Conservation (phyloP, 768 basidiomycete species). For the Psilocybe subaeruginosa region DNA sequence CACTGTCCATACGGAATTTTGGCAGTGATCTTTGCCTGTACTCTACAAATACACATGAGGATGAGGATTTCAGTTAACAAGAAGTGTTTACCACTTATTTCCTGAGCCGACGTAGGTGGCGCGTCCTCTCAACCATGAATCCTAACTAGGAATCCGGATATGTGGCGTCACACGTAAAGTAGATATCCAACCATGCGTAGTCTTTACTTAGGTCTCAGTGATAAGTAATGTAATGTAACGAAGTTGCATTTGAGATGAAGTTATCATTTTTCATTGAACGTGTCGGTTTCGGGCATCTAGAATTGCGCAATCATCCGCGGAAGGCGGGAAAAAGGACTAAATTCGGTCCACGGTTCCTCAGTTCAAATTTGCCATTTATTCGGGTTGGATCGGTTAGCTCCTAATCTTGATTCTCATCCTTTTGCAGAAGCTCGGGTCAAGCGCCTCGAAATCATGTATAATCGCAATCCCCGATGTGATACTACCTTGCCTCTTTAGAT, state of each 20-base stretch:
- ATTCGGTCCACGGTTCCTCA: conserved; percentile 38
- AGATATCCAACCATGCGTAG: conserved; percentile 31
- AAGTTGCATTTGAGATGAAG: conserved; percentile 29
- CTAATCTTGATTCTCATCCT: conserved; percentile 34
- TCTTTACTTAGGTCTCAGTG: conserved; percentile 30
- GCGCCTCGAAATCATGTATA: conserved; percentile 19
- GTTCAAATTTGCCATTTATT: conserved; percentile 42
- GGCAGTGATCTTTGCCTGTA: not conserved
- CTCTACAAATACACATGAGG: not conserved
- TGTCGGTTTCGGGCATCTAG: conserved; percentile 32
- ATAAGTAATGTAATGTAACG: conserved; percentile 30
- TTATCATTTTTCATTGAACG: conserved; percentile 35
- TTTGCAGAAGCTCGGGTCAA: conserved; percentile 10
- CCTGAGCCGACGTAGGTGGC: conserved; percentile 30
- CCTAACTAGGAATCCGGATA: conserved; percentile 38
- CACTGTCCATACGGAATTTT: not conserved
- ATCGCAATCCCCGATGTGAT: conserved; percentile 19
- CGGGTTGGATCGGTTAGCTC: conserved; percentile 36
- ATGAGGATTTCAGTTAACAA: conserved; percentile 23
- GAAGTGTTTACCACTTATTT: conserved; percentile 11
- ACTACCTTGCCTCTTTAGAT: conserved; percentile 19
- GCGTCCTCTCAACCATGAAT: conserved; percentile 25
- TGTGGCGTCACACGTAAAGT: conserved; percentile 50
- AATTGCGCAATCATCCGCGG: conserved; percentile 50
- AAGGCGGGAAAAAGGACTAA: conserved; percentile 43